Percentiles rank a stretch among this genome's conserved stretches.
Conservation (phyloP, 352 stramenopile species). For the Pythium volutum region DNA sequence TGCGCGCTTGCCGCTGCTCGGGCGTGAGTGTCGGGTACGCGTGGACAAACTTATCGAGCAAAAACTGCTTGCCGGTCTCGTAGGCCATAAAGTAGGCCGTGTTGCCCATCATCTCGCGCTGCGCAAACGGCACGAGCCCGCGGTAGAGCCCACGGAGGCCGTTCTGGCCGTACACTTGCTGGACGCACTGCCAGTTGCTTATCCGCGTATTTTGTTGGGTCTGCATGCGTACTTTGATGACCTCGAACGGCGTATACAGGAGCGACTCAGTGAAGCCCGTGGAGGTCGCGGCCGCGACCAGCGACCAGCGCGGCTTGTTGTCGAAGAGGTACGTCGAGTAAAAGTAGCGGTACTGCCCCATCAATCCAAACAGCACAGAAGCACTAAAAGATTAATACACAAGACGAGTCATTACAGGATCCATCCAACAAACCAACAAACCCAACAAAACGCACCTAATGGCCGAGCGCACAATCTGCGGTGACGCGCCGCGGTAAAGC, state of each 20-base stretch:
- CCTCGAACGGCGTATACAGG: constrained; percentile 45
- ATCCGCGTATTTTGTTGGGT: constrained; percentile 56
- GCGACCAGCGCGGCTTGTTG: constrained; percentile 26
- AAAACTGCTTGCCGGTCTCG: constrained; percentile 59
- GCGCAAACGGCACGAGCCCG: constrained; percentile 54
- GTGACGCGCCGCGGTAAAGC: constrained; percentile 39
- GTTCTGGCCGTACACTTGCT: constrained; percentile 57
- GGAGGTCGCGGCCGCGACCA: constrained; percentile 30
- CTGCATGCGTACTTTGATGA: constrained; percentile 52
- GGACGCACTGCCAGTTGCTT: constrained; percentile 74
- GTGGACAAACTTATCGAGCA: constrained; percentile 58
- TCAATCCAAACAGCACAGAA: constrained; percentile 42
- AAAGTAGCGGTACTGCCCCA: constrained; percentile 46
- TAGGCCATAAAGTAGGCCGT: constrained; percentile 85
- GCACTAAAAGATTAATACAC: constrained; percentile 15
- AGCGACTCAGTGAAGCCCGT: constrained; percentile 39
- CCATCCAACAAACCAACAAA: background rate
- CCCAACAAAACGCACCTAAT: constrained; percentile 27
- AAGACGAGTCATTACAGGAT: background rate
- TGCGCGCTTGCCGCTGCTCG: constrained; percentile 56
- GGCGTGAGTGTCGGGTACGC: constrained; percentile 33
- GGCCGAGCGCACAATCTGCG: constrained; percentile 41
- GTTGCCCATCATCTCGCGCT: constrained; percentile 83
- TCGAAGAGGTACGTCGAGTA: constrained; percentile 38
- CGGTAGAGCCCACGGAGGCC: constrained; percentile 74